Conservation (phyloP, 1,139 yeast genomes). For the Zygosaccharomyces sapae region DNA sequence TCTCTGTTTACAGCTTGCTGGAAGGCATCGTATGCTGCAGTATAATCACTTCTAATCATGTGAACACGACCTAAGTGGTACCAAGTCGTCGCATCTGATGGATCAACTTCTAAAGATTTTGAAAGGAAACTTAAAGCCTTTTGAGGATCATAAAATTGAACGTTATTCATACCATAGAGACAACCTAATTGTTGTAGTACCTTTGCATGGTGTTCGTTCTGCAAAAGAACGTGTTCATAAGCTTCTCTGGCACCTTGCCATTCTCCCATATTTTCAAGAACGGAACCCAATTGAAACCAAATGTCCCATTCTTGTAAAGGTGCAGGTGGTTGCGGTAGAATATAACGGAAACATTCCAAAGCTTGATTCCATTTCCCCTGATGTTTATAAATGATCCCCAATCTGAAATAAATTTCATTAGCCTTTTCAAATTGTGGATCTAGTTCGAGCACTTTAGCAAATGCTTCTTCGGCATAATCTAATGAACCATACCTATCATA, state of each 20-base stretch:
- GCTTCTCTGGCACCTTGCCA: constrained; percentile 92
- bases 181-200: constrained; percentile 95
- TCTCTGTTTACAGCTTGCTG: constrained; percentile 98
- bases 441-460: constrained; percentile 89
- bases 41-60: constrained; percentile 92
- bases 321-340: constrained; percentile 84
- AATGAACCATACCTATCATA: constrained; percentile 94
- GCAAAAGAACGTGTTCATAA: constrained; percentile 84
- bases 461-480: constrained; percentile 97
- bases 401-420: constrained; percentile 88
- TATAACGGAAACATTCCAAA: constrained; percentile 89
- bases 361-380: constrained; percentile 85
- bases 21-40: constrained; percentile 95
- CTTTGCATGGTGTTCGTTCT: constrained; percentile 91
- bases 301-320: constrained; percentile 96
- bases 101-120: constrained; percentile 84
- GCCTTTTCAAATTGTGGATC: constrained; percentile 96
- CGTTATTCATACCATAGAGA: constrained; percentile 79
- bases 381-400: constrained; percentile 96
- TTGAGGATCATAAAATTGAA: constrained; percentile 66
- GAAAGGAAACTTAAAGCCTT: constrained; percentile 76
- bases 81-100: constrained; percentile 94
- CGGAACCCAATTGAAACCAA: constrained; percentile 97
- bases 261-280: constrained; percentile 88
- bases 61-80: constrained; percentile 93